Evolutionary conservation across 225 moss, liverwort and hornwort genomes (phyloP), one percentile per base, ranked within the genome.

Genomic region (Asterella californica): DNA sequence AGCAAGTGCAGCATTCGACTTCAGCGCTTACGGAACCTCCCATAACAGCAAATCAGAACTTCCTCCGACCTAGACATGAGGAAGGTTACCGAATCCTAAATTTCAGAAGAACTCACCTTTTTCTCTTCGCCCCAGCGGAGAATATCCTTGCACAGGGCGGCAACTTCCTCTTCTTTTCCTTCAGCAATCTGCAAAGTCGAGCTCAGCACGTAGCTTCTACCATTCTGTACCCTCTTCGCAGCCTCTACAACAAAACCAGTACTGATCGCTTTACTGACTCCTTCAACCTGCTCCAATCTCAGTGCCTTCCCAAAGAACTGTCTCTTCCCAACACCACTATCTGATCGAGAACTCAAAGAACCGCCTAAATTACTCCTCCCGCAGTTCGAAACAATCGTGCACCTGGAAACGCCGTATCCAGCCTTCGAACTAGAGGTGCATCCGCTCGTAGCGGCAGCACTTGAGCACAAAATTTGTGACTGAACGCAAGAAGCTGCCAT

Each of bases 141-240:
- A 27, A 95, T 90, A 68, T 84, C 82, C 81, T 90, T 86, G 82
- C 97, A 99, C 83, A 95, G 75, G 21, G 82, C 66, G 0, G 90
- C 82, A 9, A 89, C 97, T 79, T 90, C 85, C 37, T 91, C 92
- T 48, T 90, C 94, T 47, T 99, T 92, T 38, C 93, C 97, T 69
- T 95, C 93, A 59, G 88, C 88, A 77, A 95, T 89, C 78, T 88
- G 85, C 85, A 99, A 81, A n/a, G 97, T 99, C 46, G 95, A 91
- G 89, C 97, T 99, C 86, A 99, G 82, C 4, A 91, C 97, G 49
- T 92, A 93, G 82, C 93, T 93, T 80, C 95, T 80, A 15, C 94
- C 94, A 19, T 89, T 77, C 21, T 86, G 78, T 33, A 99, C 85
- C 67, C 92, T 88, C 86, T 89, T 95, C 18, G 97, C 97, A 19